Percentiles rank a stretch among this genome's conserved stretches.
phyloP scores from a whole-genome alignment of 495 filamentous ascomycete species.

The Penicillium robsamsonii region DNA sequence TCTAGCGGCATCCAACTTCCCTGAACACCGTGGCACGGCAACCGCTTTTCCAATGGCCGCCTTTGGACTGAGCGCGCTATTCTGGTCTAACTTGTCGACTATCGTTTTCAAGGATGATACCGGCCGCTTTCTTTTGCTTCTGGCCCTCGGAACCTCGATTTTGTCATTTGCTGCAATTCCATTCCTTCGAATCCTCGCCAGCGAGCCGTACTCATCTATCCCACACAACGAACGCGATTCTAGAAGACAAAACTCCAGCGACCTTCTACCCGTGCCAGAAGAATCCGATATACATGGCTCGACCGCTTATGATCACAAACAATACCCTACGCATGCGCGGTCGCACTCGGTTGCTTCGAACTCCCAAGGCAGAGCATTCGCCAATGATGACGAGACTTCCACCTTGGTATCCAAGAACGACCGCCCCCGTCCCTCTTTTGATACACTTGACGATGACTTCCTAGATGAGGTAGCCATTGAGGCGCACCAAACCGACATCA shows the following conservation, averaged over 20 bases:
- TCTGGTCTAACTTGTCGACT: conserved; percentile 79
- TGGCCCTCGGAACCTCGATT: conserved; percentile 75
- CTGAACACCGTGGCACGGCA: conserved; percentile 84
- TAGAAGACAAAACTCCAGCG: conserved; percentile 57
- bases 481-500: conserved; percentile 81
- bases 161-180: conserved; percentile 73
- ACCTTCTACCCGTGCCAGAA: conserved; percentile 41
- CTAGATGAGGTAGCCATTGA: conserved; percentile 40
- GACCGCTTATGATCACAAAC: conserved; percentile 31
- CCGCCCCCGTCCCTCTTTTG: conserved; percentile 25
- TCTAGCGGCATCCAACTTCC: conserved; percentile 85
- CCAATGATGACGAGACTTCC: conserved; percentile 67
- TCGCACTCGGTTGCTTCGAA: conserved; percentile 40
- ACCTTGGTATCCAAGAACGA: conserved; percentile 72
- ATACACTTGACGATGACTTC: conserved; percentile 40
- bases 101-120: conserved; percentile 84
- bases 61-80: conserved; percentile 93
- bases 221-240: conserved; percentile 51
- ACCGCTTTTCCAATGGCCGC: conserved; percentile 90
- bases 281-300: conserved; percentile 69
- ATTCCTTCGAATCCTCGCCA: conserved; percentile 72
- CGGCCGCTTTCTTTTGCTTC: conserved; percentile 70
- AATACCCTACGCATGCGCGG: conserved; percentile 31
- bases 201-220: conserved; percentile 62
- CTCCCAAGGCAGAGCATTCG: conserved; percentile 30